phyloP scores from a whole-genome alignment of 345 rosid genomes.

The Hevea brasiliensis region DNA sequence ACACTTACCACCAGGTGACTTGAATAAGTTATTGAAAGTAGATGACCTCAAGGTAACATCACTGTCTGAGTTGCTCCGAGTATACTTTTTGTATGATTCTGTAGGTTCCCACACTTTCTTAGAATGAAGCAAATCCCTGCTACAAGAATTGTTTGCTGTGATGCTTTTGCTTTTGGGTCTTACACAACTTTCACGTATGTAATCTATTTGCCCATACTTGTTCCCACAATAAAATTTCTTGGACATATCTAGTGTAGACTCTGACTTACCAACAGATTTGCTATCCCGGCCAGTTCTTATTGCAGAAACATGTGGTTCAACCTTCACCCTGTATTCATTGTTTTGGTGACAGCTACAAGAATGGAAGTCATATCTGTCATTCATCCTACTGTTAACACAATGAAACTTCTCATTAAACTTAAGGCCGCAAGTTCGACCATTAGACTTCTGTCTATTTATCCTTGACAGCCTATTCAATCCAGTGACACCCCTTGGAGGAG shows the following conservation, averaged over 20 bases:
- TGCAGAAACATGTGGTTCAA: slow-evolving; percentile 52
- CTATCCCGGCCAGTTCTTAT: slow-evolving; percentile 51
- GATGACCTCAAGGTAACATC: slow-evolving; percentile 57
- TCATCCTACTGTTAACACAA: slow-evolving; percentile 41
- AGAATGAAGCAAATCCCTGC: slow-evolving; percentile 43
- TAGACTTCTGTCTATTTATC: slow-evolving; percentile 48
- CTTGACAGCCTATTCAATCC: slow-evolving; percentile 53
- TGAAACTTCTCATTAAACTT: slow-evolving; percentile 62
- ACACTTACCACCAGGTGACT: slow-evolving; percentile 42
- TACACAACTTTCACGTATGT: slow-evolving; percentile 47
- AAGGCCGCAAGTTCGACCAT: slow-evolving; percentile 43
- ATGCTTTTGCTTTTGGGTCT: slow-evolving; percentile 54
- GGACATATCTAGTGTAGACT: slow-evolving; percentile 53
- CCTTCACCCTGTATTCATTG: slow-evolving; percentile 56
- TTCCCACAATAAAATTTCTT: slow-evolving; percentile 54
- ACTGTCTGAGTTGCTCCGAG: slow-evolving; percentile 63
- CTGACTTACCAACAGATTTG: slow-evolving; percentile 50
- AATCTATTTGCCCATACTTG: slow-evolving; percentile 55
- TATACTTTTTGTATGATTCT: slow-evolving; percentile 60
- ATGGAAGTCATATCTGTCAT: slow-evolving; percentile 59
- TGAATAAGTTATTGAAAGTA: slow-evolving; percentile 33
- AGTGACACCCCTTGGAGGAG: slow-evolving; percentile 49
- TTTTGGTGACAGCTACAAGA: slow-evolving; percentile 64
- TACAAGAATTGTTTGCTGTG: slow-evolving; percentile 37
- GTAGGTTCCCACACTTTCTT: slow-evolving; percentile 82